Base-by-base conservation (phyloP, 2,329 filamentous ascomycete genomes). In the Fusarium newnesense region DNA sequence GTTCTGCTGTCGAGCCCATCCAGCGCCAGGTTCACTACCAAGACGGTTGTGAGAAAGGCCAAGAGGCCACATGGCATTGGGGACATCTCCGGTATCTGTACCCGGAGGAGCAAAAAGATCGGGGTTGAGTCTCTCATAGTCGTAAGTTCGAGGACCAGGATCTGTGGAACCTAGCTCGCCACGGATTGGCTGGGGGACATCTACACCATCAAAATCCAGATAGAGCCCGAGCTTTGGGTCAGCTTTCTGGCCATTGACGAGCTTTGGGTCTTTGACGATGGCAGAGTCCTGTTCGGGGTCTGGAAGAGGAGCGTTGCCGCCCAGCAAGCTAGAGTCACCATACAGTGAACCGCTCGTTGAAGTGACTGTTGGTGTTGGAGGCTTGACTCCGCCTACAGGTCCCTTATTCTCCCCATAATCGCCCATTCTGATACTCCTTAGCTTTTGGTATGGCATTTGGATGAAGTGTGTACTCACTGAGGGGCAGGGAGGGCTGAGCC, bases 381-480 rank as follows among this genome's bases (percentile, higher is more conserved):
- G 64, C 15, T 67, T 47, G 4, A 67, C 62, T 4, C 64, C 64
- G 1, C 52, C 64, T 11, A 67, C 64, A 7, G 52, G 62, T 2
- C 64, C 64, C 16, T n/a, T 47, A n/a, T 67, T 67, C 28, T 67
- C 64, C 21, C 64, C 64, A 47, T 67, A 67, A n/a, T 60, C 36
- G n/a, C 64, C 62, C 39, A 67, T 67, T 32, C 64, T 67, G 1
- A 32, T 32, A 13, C 1, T 32, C 4, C 1, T 60, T 43, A 66
- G 40, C n/a, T n/a, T 16, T 21, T 37, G 4, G 8, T 37, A 5
- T 0, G 5, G 13, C 4, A 19, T 19, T 2, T 28, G 18, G n/a
- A 18, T 11, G n/a, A 16, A 13, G 7, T 6, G 7, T 7, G 4
- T 10, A 60, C 64, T 42, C 21, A 67, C 64, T 67, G 64, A 8